Evolutionary conservation across 2,329 filamentous ascomycete species (phyloP).

Genomic region (Berkeleyomyces basicola): DNA sequence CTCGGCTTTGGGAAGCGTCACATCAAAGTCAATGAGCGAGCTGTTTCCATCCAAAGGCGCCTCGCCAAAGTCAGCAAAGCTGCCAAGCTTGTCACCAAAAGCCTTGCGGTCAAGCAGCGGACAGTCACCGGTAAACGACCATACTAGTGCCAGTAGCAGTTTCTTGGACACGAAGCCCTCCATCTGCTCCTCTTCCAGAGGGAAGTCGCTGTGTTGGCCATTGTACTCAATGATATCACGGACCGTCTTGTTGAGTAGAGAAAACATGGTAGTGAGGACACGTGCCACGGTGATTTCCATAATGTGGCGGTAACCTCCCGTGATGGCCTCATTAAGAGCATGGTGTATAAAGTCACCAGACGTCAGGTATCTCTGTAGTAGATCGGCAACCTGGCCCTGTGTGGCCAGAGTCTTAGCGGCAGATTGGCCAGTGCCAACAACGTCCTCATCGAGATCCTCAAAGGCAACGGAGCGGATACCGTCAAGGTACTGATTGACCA

Average conservation of each 20-base stretch:
- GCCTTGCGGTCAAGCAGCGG: constrained; percentile 71
- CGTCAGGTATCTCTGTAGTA: constrained; percentile 59
- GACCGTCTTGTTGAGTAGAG: constrained; percentile 83
- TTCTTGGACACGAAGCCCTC: constrained; percentile 89
- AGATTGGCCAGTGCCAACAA: constrained; percentile 55
- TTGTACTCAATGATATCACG: constrained; percentile 93
- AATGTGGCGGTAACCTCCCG: constrained; percentile 67
- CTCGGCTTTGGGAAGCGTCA: constrained; percentile 67
- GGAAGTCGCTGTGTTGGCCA: constrained; percentile 82
- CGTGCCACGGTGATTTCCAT: constrained; percentile 95
- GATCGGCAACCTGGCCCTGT: constrained; percentile 63
- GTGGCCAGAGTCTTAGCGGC: constrained; percentile 63
- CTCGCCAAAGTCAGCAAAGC: constrained; percentile 70
- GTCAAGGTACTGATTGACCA: constrained; percentile 81
- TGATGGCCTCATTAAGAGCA: constrained; percentile 55
- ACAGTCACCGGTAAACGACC: constrained; percentile 92
- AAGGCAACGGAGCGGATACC: constrained; percentile 69
- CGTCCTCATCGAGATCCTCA: constrained; percentile 91
- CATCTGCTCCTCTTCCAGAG: constrained; percentile 74
- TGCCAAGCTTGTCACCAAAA: constrained; percentile 73
- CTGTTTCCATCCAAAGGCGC: constrained; percentile 61
- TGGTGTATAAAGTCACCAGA: constrained; percentile 67
- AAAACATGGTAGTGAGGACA: constrained; percentile 85
- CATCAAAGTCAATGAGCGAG: constrained; percentile 92
- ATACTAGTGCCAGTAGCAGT: constrained; percentile 77